A percentile compares a stretch with the other conserved stretches of the same genome.
phyloP scores from a whole-genome alignment of 768 basidiomycete species.

The Termitomyces sp. region DNA sequence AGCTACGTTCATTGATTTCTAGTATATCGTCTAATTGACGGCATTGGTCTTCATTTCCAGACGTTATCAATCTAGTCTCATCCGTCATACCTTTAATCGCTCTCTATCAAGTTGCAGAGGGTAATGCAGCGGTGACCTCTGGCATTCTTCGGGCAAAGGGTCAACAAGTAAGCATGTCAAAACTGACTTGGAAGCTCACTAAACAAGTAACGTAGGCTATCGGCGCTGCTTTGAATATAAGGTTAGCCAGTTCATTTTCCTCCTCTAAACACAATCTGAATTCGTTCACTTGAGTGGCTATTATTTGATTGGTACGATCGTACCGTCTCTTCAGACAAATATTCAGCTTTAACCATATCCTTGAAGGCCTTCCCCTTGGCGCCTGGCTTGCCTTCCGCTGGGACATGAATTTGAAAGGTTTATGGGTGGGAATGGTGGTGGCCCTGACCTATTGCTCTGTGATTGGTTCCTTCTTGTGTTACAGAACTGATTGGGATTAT shows the following conservation, averaged over 20 bases:
- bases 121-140: conserved; percentile 53
- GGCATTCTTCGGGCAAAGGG: conserved; percentile 83
- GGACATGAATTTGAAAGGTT: conserved; percentile 55
- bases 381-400: conserved; percentile 65
- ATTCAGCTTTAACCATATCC: background rate
- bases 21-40: background rate
- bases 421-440: conserved; percentile 79
- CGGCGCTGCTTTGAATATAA: conserved; percentile 75
- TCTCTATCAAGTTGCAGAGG: conserved; percentile 83
- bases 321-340: background rate
- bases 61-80: conserved; percentile 55
- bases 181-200: background rate
- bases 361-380: conserved; percentile 74
- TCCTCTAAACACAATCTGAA: background rate
- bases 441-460: conserved; percentile 52
- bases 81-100: conserved; percentile 69
- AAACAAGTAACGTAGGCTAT: conserved; percentile 32
- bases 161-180: conserved; percentile 45
- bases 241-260: conserved; percentile 27
- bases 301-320: conserved; percentile 52
- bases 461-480: conserved; percentile 43
- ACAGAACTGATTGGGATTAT: conserved; percentile 62
- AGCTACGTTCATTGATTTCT: conserved; percentile 5
- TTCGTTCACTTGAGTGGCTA: conserved; percentile 43
- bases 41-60: conserved; percentile 16